Evolutionary conservation across 2,329 filamentous ascomycete species (phyloP).

Genomic region (Botrytis byssoidea): DNA sequence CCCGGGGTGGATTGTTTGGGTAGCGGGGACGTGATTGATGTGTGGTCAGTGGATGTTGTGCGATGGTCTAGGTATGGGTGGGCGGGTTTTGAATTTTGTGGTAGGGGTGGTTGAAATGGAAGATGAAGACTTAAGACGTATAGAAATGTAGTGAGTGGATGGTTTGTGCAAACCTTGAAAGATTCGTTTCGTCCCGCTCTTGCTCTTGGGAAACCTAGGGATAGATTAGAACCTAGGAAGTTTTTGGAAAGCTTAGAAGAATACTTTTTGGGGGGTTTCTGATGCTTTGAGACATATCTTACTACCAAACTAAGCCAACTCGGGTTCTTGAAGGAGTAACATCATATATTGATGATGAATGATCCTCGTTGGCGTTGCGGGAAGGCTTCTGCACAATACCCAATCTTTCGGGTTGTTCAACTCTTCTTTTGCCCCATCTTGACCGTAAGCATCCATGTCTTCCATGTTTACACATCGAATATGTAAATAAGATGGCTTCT

Average conservation of each 20-base stretch:
- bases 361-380: constrained; percentile 23
- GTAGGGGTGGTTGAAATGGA: constrained; percentile 16
- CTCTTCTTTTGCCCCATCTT: not conserved
- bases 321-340: constrained; percentile 5
- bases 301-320: not conserved
- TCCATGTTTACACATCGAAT: not conserved
- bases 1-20: constrained; percentile 12
- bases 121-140: constrained; percentile 2
- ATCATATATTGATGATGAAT: constrained; percentile 20
- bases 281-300: constrained; percentile 19
- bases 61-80: constrained; percentile 5
- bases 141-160: constrained; percentile 3
- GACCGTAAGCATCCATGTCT: not conserved
- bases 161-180: constrained; percentile 18
- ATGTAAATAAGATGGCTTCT: not conserved
- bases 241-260: constrained; percentile 1
- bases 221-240: constrained; percentile 9
- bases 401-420: constrained; percentile 21
- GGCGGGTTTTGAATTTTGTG: constrained; percentile 5
- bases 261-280: constrained; percentile 4
- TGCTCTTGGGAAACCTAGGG: constrained; percentile 13
- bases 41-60: constrained; percentile 15
- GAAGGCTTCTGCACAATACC: constrained; percentile 22
- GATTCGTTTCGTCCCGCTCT: constrained; percentile 20
- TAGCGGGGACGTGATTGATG: constrained; percentile 15